phyloP scores from a whole-genome alignment of 2,329 filamentous ascomycete species.

The Acrodontium crateriforme region DNA sequence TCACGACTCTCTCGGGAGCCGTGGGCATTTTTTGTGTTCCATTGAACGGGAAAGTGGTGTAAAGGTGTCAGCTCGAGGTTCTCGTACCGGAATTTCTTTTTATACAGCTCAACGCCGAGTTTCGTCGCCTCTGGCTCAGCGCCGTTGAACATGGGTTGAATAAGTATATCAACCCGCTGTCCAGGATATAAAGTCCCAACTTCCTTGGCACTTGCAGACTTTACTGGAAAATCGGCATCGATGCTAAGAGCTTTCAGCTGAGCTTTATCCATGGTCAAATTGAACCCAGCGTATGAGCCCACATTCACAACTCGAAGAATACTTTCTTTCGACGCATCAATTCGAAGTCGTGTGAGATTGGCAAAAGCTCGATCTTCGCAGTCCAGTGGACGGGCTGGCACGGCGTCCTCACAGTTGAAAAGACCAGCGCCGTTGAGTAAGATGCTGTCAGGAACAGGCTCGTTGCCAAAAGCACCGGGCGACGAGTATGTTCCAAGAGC shows the following conservation, averaged over 20 bases:
- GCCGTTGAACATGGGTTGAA: slow-evolving; percentile 2
- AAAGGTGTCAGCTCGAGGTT: slow-evolving; percentile 28
- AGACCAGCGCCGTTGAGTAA: slow-evolving; percentile 33
- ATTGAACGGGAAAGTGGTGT: slow-evolving; percentile 23
- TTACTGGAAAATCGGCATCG: slow-evolving; percentile 27
- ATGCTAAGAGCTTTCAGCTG: slow-evolving; percentile 25
- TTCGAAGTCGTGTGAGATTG: slow-evolving; percentile 1
- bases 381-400: slow-evolving; percentile 32
- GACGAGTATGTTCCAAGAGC: slow-evolving; percentile 32
- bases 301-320: slow-evolving; percentile 32
- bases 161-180: slow-evolving; percentile 29
- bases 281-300: slow-evolving; percentile 29
- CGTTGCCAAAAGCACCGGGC: slow-evolving; percentile 27
- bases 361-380: slow-evolving; percentile 21
- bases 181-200: slow-evolving; percentile 32
- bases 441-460: slow-evolving; percentile 37
- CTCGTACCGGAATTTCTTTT: slow-evolving; percentile 31
- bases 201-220: slow-evolving; percentile 16
- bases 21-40: slow-evolving; percentile 10
- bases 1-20: neutral
- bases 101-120: slow-evolving; percentile 7
- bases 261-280: slow-evolving; percentile 20
- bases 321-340: slow-evolving; percentile 16
- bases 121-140: slow-evolving; percentile 5
- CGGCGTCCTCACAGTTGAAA: slow-evolving; percentile 34